phyloP scores from a whole-genome alignment of 225 moss, liverwort and hornwort species.

The Sphagnum contortum region DNA sequence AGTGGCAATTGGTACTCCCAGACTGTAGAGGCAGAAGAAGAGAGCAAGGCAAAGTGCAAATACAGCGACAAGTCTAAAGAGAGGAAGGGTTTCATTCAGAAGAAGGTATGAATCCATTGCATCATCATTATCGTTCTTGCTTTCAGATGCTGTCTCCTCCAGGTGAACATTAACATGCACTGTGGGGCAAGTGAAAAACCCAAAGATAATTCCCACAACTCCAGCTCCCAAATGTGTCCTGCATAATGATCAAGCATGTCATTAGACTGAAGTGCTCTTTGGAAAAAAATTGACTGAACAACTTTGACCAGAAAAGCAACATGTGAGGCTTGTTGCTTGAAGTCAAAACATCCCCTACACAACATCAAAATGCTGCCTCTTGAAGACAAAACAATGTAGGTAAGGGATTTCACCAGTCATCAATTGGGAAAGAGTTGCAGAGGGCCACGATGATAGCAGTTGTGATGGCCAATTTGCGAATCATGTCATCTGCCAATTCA shows the following conservation, averaged over 20 bases:
- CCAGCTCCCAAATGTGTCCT: slow-evolving; percentile 88
- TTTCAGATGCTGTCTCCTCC: slow-evolving; percentile 53
- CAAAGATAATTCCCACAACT: slow-evolving; percentile 59
- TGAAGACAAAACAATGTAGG: too few relatives aligned
- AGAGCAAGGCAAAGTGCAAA: slow-evolving; percentile 65
- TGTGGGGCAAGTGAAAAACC: slow-evolving; percentile 72
- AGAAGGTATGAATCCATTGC: slow-evolving; percentile 65
- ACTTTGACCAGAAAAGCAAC: too few relatives aligned
- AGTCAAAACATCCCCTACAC: too few relatives aligned
- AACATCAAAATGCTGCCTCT: too few relatives aligned
- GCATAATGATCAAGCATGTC: slow-evolving; percentile 5
- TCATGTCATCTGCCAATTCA: slow-evolving; percentile 87
- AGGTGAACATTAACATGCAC: slow-evolving; percentile 79
- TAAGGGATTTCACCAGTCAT: slow-evolving; percentile 52
- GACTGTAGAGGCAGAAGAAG: slow-evolving; percentile 68
- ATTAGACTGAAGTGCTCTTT: too few relatives aligned
- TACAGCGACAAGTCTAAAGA: slow-evolving; percentile 50
- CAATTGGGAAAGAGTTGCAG: slow-evolving; percentile 76
- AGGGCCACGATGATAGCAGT: slow-evolving; percentile 73
- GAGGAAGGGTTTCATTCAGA: slow-evolving; percentile 68
- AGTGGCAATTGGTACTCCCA: slow-evolving; percentile 54
- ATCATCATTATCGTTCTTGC: slow-evolving; percentile 38
- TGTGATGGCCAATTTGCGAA: slow-evolving; percentile 84
- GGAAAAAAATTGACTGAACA: too few relatives aligned
- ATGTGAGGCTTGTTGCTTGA: too few relatives aligned